Base-by-base conservation (phyloP, 495 filamentous ascomycete genomes). In the Tuber brumale region DNA sequence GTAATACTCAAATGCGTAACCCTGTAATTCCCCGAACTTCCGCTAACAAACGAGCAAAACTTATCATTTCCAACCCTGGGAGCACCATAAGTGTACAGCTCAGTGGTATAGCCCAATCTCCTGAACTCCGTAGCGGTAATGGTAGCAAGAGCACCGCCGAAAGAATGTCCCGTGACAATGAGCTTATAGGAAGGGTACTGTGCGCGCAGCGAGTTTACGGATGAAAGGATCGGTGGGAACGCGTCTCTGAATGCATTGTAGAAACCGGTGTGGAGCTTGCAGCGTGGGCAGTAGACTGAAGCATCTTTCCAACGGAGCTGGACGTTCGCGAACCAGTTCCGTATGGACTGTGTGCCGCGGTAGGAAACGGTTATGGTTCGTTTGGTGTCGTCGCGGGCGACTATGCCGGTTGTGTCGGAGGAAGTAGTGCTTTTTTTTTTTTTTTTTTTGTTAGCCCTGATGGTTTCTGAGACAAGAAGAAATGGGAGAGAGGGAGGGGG, bases 321-420 rank as follows among this genome's bases (percentile, higher is more conserved):
- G 78, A 88, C 83, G 82, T 95, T 88, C 37, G 89, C 85, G 72
- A 94, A 85, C 88, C 88, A 94, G 83, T 91, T 94, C 44, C 85
- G 85, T 69, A 92, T 39, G 31, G 88, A 89, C 21, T 86, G 78
- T 41, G 88, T 88, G 76, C 93, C 93, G 43, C 90, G 88, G 85
- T 94, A 91, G 23, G 91, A 87, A 66, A 93, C 83, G 45, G 94
- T 87, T 70, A 94, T 90, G 21, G 89, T 78, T 35, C 86, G 75
- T 78, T 88, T 90, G 42, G 88, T 90, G 37, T 83, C 81, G 84
- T 95, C 93, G 35, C 86, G 84, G 19, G 89, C 90, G n/a, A 94
- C 83, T 80, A 90, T 92, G 46, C 93, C 93, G 19, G 89, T 86
- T 21, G 88, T 88, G 76, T 92, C 91, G 10, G 90, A 89, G 12